Percentiles rank a stretch among this genome's conserved stretches.
phyloP scores from a whole-genome alignment of 73 alveolate species.

The Uronychia binucleata region DNA sequence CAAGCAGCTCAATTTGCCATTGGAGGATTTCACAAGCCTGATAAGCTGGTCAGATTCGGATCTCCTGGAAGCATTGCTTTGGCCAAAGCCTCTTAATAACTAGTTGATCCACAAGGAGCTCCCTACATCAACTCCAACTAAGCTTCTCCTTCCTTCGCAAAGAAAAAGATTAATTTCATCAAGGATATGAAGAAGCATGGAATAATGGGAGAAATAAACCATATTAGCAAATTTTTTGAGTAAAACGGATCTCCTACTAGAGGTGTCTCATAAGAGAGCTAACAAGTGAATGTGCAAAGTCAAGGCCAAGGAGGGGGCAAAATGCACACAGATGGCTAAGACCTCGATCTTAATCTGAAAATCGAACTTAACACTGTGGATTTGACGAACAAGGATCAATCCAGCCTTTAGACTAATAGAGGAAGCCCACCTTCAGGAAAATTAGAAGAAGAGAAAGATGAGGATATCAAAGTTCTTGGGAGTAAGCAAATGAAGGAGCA shows the following conservation, averaged over 20 bases:
- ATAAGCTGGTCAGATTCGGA: not conserved
- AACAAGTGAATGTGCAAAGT: not conserved
- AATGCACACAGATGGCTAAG: too few species aligned
- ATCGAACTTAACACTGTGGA: too few species aligned
- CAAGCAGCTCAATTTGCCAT: not conserved
- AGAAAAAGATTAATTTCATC: constrained; percentile 2
- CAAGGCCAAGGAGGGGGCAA: not conserved
- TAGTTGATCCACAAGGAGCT: too few species aligned
- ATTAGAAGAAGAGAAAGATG: too few species aligned
- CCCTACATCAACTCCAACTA: too few species aligned
- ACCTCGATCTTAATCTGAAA: too few species aligned
- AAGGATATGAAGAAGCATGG: constrained; percentile 54
- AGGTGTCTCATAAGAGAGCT: not conserved
- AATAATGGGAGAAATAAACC: constrained; percentile 17
- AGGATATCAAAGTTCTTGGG: too few species aligned
- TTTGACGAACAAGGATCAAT: too few species aligned
- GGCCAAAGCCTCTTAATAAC: not conserved
- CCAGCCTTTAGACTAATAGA: too few species aligned
- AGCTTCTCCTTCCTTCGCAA: not conserved
- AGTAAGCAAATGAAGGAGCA: too few species aligned
- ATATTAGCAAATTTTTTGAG: constrained; percentile 19
- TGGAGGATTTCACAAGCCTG: not conserved
- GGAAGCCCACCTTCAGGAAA: too few species aligned
- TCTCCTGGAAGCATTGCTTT: not conserved
- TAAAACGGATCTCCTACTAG: not conserved